Evolutionary conservation across 495 filamentous ascomycete genomes (phyloP).

Genomic region (Jackrogersella minutella): DNA sequence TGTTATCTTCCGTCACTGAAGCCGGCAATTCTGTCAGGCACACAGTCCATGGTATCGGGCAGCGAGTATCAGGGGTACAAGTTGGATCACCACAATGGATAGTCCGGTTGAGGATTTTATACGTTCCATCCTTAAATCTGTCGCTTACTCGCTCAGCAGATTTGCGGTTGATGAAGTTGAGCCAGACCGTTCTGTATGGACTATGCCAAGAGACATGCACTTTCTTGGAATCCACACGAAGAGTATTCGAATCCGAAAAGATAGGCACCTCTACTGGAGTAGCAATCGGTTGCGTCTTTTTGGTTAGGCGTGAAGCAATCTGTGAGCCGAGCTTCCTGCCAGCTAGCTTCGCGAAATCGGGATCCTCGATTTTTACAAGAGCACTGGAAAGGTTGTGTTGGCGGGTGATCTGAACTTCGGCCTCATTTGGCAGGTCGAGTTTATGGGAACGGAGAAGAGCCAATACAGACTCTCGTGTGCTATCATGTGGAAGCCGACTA

Average conservation of each 20-base stretch:
- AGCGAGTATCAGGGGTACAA: background rate
- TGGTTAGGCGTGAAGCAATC: background rate
- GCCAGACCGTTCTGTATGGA: conserved; percentile 36
- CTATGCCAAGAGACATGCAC: conserved; percentile 47
- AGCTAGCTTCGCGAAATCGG: conserved; percentile 25
- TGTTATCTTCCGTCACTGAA: conserved; percentile 17
- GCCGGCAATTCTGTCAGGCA: conserved; percentile 39
- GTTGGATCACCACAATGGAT: background rate
- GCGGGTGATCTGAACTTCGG: background rate
- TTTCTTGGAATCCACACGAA: conserved; percentile 43
- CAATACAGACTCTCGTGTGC: conserved; percentile 20
- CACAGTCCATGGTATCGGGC: conserved; percentile 31
- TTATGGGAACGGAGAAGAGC: conserved; percentile 12
- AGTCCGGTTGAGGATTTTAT: conserved; percentile 16
- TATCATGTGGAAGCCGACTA: conserved; percentile 33
- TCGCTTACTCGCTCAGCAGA: conserved; percentile 28
- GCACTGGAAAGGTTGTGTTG: conserved; percentile 7
- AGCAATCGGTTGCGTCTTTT: conserved; percentile 4
- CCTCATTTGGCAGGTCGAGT: background rate
- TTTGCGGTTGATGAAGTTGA: conserved; percentile 37
- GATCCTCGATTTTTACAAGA: conserved; percentile 38
- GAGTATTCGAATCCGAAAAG: conserved; percentile 22
- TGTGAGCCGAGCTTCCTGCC: background rate
- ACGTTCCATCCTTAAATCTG: conserved; percentile 26
- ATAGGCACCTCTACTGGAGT: conserved; percentile 24